phyloP scores from a whole-genome alignment of 2,329 filamentous ascomycete genomes.

The Colletotrichum theobromicola region DNA sequence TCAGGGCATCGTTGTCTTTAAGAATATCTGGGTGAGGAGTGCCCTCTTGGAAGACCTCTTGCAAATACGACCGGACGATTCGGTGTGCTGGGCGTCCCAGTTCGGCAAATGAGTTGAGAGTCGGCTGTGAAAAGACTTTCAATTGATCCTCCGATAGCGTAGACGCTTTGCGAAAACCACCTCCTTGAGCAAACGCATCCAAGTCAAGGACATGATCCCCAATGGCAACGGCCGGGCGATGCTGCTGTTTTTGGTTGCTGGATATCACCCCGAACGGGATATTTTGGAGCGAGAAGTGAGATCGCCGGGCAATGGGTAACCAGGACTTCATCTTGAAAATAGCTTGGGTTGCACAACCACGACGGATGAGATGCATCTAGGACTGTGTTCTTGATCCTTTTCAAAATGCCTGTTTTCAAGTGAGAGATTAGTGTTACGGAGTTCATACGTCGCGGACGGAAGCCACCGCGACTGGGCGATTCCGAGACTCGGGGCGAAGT shows the following conservation, averaged over 20 bases:
- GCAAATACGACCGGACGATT: conserved; percentile 70
- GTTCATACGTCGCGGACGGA: background rate
- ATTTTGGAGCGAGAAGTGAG: conserved; percentile 71
- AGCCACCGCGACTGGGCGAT: background rate
- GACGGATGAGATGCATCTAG: background rate
- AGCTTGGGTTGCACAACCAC: background rate
- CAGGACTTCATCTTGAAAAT: conserved; percentile 18
- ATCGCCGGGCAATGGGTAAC: conserved; percentile 6
- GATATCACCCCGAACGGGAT: conserved; percentile 79
- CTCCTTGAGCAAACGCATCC: conserved; percentile 15
- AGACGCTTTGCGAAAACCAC: conserved; percentile 10
- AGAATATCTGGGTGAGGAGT: conserved; percentile 33
- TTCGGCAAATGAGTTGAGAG: conserved; percentile 73
- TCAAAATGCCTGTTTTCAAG: background rate
- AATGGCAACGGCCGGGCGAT: conserved; percentile 71
- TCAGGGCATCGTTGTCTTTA: background rate
- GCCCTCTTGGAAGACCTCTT: conserved; percentile 60
- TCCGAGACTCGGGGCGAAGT: background rate
- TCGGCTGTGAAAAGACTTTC: conserved; percentile 45
- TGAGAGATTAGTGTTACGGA: background rate
- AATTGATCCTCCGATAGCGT: background rate
- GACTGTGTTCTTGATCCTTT: background rate
- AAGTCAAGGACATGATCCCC: conserved; percentile 72
- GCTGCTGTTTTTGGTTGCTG: conserved; percentile 54
- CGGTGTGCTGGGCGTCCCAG: conserved; percentile 69